Percentiles rank a stretch among this genome's conserved stretches.
phyloP scores from a whole-genome alignment of 352 stramenopile species.

The Phytopythium chamaehyphon region DNA sequence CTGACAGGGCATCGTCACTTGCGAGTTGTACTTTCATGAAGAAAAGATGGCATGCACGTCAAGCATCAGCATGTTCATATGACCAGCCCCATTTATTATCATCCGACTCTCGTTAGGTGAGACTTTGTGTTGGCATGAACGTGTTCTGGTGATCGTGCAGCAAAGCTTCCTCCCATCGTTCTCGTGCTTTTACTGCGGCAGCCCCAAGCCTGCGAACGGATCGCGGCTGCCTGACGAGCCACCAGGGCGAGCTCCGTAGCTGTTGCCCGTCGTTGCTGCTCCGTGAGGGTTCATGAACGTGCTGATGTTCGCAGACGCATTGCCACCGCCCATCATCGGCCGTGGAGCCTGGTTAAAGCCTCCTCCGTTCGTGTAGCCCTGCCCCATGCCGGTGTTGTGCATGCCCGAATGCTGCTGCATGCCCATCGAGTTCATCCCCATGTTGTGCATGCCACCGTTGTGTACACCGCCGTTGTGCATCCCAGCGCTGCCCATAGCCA shows the following conservation, averaged over 20 bases:
- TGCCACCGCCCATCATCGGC: constrained; percentile 25
- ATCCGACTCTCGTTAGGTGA: neutral
- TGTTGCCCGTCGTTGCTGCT: constrained; percentile 6
- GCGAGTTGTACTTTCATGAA: neutral
- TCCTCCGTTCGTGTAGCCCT: constrained; percentile 21
- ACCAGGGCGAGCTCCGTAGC: constrained; percentile 7
- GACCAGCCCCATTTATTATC: constrained; percentile 1
- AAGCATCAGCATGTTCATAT: neutral
- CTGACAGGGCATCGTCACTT: neutral
- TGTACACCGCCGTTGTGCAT: no score
- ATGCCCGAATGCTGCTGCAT: constrained; percentile 12
- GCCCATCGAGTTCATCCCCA: no score
- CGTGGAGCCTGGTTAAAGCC: constrained; percentile 18
- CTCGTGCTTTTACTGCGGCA: constrained; percentile 35
- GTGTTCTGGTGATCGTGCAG: constrained; percentile 1
- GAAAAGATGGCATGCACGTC: no score
- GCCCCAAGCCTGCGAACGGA: constrained; percentile 71
- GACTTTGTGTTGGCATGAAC: constrained; percentile 4
- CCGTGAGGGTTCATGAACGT: constrained; percentile 33
- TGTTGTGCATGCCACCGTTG: constrained; percentile 18
- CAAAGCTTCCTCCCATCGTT: constrained; percentile 7
- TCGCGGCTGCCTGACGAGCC: constrained; percentile 22
- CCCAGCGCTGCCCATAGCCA: constrained; percentile 10
- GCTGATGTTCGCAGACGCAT: constrained; percentile 39
- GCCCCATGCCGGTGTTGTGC: constrained; percentile 13